Evolutionary conservation across 2,329 filamentous ascomycete species (phyloP).

Genomic region (Shiraia bambusicola): DNA sequence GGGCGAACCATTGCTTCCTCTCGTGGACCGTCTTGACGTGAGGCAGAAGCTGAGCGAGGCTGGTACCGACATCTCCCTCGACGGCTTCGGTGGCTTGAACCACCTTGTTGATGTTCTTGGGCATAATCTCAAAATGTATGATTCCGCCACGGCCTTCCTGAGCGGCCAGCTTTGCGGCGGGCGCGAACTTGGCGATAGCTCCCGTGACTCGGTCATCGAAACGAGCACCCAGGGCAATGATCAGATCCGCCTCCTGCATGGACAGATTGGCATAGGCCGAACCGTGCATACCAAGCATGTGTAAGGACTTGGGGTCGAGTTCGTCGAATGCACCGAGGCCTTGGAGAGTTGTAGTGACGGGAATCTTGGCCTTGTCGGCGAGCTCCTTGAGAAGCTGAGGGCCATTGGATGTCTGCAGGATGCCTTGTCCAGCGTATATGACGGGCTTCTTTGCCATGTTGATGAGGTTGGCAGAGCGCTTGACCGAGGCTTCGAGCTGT

Average conservation of each 20-base stretch:
- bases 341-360: conserved; percentile 93
- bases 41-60: conserved; percentile 74
- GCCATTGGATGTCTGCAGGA: conserved; percentile 78
- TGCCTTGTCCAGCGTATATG: conserved; percentile 91
- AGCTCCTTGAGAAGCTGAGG: conserved; percentile 78
- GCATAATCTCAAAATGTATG: conserved; percentile 96
- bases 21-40: conserved; percentile 65
- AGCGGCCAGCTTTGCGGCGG: conserved; percentile 80
- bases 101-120: conserved; percentile 99
- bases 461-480: conserved; percentile 76
- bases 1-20: conserved; percentile 81
- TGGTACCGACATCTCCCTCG: conserved; percentile 85
- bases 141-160: conserved; percentile 87
- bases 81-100: conserved; percentile 94
- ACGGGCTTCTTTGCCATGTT: conserved; percentile 91
- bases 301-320: conserved; percentile 86
- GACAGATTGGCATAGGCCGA: conserved; percentile 97
- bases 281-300: conserved; percentile 99
- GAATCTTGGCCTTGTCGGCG: conserved; percentile 86
- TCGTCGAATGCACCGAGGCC: conserved; percentile 92
- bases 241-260: conserved; percentile 94
- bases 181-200: conserved; percentile 82
- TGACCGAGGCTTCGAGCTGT: conserved; percentile 72
- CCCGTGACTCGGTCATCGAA: conserved; percentile 95
- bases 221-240: conserved; percentile 88